Evolutionary conservation across 2,329 filamentous ascomycete genomes (phyloP).

Genomic region (Apiospora koreana): DNA sequence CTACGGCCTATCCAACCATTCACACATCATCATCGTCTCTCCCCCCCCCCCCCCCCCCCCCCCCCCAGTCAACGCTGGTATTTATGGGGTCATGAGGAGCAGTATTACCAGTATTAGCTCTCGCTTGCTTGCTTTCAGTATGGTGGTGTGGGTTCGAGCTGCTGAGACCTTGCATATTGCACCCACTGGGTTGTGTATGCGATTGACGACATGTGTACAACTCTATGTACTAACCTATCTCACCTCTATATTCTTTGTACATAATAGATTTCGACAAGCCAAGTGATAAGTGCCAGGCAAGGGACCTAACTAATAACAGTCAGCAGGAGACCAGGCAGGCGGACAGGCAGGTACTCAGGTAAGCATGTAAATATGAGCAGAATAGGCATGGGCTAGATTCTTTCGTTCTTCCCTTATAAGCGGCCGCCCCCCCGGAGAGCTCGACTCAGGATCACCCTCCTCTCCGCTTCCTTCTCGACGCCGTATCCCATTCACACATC

Average conservation of each 20-base stretch:
- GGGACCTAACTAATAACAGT: neutral
- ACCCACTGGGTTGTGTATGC: neutral
- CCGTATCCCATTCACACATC: neutral
- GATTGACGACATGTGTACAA: neutral
- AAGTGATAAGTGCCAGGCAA: neutral
- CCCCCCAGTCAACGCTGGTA: neutral
- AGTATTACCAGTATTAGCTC: neutral
- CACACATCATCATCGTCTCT: neutral
- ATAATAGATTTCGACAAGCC: neutral
- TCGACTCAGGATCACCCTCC: neutral
- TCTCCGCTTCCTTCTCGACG: neutral
- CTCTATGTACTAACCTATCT: neutral
- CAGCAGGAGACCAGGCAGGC: neutral
- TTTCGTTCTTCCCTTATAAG: neutral
- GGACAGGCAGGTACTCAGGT: neutral
- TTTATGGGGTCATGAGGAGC: neutral
- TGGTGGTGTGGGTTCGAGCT: neutral
- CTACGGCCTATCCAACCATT: neutral
- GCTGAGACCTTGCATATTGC: neutral
- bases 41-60: too few species aligned
- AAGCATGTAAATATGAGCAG: neutral
- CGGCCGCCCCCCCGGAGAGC: neutral
- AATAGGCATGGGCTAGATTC: neutral
- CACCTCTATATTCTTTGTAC: neutral
- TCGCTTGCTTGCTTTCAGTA: constrained; percentile 3